Evolutionary conservation across 306 rosid species (phyloP), one percentile per base, ranked within the genome.

Genomic region (Astragalus membranaceus): DNA sequence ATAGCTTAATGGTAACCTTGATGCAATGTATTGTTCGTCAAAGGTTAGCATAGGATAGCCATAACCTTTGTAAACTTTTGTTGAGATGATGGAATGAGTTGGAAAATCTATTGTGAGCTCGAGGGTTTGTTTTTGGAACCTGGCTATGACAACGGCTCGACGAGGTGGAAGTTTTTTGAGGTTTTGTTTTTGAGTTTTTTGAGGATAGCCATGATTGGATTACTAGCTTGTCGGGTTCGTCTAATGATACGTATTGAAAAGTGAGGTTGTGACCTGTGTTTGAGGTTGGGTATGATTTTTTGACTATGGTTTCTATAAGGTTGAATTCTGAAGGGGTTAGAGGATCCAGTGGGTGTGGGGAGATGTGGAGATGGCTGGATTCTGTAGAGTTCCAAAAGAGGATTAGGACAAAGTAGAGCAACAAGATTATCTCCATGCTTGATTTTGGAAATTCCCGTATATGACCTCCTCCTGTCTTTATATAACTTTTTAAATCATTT

Each of bases 161-260:
- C 90, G 88, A 1, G 87, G 83, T 8, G 74, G 85, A 3, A 3
- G 67, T 20, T 20, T 8, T 5, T 5, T 30, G 5, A 29, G 44
- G 41, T 3, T 78, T 49, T 47, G 76, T 33, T 3, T 54, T 48
- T 8, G 54, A 52, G 49, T 33, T 44, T 16, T 16, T 44, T 16
- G 59, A 56, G 17, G 85, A 83, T 15, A 67, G 62, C 92, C 89
- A 86, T 79, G 83, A 64, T 6, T 80, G 77, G 60, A 84, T 46
- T 2, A 68, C 4, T 23, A 71, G 12, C 53, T 88, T 86, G 66
- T 83, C 55, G 0, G 92, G 89, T 9, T 89, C 89, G 57, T 85
- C 88, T 9, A 89, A 67, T 10, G 83, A 92, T 2, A 84, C 75
- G 62, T 89, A 86, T 1, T 84, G 82, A 53, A 86, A 84, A 14